phyloP scores from a whole-genome alignment of 179 eudicot genomes.

The Heliamphora pulchella region DNA sequence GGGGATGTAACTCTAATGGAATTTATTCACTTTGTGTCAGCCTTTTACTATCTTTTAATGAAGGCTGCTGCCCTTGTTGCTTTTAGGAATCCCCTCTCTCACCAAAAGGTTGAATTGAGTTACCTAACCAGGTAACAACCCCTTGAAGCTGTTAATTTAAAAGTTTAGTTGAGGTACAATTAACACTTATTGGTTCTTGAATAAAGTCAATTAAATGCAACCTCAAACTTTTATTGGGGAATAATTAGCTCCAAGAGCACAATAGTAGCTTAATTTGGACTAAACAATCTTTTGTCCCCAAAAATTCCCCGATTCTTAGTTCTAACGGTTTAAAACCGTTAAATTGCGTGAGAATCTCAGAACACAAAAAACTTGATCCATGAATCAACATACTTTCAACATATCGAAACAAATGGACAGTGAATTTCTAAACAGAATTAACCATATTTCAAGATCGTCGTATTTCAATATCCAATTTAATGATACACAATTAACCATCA shows the following conservation, averaged over 20 bases:
- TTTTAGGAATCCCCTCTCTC: background rate
- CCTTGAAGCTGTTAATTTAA: background rate
- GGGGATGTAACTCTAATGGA: background rate
- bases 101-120: background rate
- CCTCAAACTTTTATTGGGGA: background rate
- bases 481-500: background rate
- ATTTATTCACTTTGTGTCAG: background rate
- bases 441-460: too few relatives aligned
- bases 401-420: too few relatives aligned
- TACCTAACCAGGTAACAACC: background rate
- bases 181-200: background rate
- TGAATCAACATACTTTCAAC: too few relatives aligned
- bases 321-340: too few relatives aligned
- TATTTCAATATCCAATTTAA: background rate
- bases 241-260: background rate
- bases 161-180: background rate
- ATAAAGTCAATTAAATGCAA: background rate
- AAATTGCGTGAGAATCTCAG: too few relatives aligned
- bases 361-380: too few relatives aligned
- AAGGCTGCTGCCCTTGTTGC: background rate
- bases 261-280: background rate
- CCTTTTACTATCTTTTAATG: background rate
- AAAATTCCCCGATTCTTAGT: too few relatives aligned
- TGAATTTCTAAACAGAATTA: too few relatives aligned
- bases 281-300: too few relatives aligned